phyloP scores from a whole-genome alignment of 352 stramenopile species.

The Pythium aristosporum region DNA sequence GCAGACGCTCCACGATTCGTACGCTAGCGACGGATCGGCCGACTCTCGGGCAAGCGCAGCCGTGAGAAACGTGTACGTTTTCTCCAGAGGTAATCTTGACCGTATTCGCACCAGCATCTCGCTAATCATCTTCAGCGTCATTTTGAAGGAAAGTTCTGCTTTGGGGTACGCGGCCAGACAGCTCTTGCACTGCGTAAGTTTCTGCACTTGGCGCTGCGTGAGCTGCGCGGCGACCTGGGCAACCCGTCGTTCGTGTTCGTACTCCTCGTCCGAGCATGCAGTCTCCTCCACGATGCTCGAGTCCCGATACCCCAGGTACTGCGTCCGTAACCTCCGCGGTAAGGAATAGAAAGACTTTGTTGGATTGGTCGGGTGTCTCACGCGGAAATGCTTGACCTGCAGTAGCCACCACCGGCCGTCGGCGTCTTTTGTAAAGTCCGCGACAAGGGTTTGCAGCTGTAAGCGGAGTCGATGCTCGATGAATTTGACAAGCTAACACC shows the following conservation, averaged over 20 bases:
- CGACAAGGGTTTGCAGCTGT: constrained; percentile 61
- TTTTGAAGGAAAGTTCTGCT: constrained; percentile 81
- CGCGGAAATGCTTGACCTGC: constrained; percentile 76
- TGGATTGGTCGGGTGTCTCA: constrained; percentile 29
- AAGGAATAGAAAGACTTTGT: constrained; percentile 42
- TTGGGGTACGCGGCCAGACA: constrained; percentile 72
- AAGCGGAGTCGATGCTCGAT: constrained; percentile 63
- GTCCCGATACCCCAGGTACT: constrained; percentile 67
- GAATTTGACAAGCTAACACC: constrained; percentile 61
- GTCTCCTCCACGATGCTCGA: constrained; percentile 63
- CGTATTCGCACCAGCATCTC: constrained; percentile 75
- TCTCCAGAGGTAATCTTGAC: constrained; percentile 49
- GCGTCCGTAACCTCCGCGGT: constrained; percentile 36
- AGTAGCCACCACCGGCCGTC: constrained; percentile 75
- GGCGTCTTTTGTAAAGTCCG: constrained; percentile 71
- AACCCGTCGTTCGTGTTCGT: constrained; percentile 12
- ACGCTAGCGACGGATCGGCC: constrained; percentile 56
- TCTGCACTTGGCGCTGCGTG: constrained; percentile 63
- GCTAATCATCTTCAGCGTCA: constrained; percentile 88
- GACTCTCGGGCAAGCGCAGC: constrained; percentile 43
- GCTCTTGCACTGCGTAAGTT: constrained; percentile 78
- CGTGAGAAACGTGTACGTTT: constrained; percentile 47
- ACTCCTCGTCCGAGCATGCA: constrained; percentile 50
- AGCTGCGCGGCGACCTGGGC: constrained; percentile 27
- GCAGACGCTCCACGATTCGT: constrained; percentile 85